A percentile compares a stretch with the other conserved stretches of the same genome.
Conservation (phyloP, 345 rosid species). For the Salix brachista region DNA sequence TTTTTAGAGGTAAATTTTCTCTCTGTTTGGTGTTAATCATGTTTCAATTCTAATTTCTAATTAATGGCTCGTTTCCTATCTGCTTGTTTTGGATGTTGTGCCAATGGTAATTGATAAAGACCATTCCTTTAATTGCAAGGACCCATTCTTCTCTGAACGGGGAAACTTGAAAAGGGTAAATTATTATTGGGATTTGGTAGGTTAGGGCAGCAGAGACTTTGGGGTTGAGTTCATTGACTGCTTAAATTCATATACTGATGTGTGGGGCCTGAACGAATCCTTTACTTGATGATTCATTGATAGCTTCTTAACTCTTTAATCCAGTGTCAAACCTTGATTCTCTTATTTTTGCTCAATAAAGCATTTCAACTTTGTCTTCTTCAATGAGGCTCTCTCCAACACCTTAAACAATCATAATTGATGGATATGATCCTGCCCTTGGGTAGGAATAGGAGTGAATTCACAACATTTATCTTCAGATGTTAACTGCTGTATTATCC, state of each 20-base stretch:
- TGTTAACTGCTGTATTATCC: not conserved
- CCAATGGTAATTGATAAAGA: too few relatives aligned
- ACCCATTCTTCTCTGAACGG: too few relatives aligned
- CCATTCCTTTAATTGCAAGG: too few relatives aligned
- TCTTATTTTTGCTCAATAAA: not conserved
- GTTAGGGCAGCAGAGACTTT: too few relatives aligned
- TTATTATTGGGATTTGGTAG: too few relatives aligned
- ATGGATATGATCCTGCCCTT: not conserved
- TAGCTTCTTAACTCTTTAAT: not conserved
- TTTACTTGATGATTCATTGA: not conserved
- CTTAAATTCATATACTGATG: too few relatives aligned
- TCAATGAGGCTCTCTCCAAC: not conserved
- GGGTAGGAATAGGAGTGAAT: not conserved
- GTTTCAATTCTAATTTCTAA: not conserved
- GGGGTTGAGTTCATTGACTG: too few relatives aligned
- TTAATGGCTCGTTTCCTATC: not conserved
- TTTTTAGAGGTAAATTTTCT: constrained; percentile 46
- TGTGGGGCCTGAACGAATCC: not conserved
- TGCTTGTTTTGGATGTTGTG: not conserved
- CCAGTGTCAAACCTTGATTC: not conserved
- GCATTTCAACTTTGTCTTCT: not conserved
- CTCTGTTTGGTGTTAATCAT: not conserved
- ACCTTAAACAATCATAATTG: not conserved
- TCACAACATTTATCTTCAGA: not conserved
- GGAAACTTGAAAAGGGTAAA: too few relatives aligned